Conservation (phyloP, 441 rosid genomes). For the Syzygium syzygioides region DNA sequence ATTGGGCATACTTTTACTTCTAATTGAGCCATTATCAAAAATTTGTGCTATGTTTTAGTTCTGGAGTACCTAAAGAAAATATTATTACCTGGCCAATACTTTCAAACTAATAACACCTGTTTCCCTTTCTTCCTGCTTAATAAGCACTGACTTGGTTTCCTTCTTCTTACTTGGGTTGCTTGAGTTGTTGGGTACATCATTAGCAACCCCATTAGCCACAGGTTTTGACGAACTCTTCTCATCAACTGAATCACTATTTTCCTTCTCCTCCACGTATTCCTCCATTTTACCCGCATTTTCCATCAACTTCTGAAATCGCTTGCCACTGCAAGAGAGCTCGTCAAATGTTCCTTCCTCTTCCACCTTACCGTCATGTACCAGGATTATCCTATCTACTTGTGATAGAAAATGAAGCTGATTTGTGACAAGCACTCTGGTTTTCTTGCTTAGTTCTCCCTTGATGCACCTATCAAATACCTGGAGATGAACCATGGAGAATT, state of each 20-base stretch:
- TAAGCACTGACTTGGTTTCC: slow-evolving; percentile 82
- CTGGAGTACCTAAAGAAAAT: slow-evolving; percentile 1
- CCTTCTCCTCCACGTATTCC: slow-evolving; percentile 66
- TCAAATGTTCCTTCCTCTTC: slow-evolving; percentile 96
- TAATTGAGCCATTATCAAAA: not conserved
- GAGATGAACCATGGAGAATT: slow-evolving; percentile 4
- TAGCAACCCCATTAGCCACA: slow-evolving; percentile 43
- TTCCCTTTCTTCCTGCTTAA: slow-evolving; percentile 97
- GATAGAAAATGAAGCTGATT: slow-evolving; percentile 96
- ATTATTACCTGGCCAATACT: slow-evolving; percentile 65
- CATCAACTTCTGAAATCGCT: slow-evolving; percentile 78
- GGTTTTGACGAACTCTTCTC: slow-evolving; percentile 30
- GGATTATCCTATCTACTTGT: slow-evolving; percentile 79
- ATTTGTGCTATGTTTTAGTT: not conserved
- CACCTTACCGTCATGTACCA: slow-evolving; percentile 78
- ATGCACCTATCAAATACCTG: slow-evolving; percentile 93
- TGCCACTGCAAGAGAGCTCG: slow-evolving; percentile 62
- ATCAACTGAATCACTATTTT: slow-evolving; percentile 36
- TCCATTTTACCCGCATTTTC: slow-evolving; percentile 99
- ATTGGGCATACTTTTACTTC: not conserved
- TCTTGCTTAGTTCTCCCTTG: slow-evolving; percentile 68
- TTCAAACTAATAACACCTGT: slow-evolving; percentile 92
- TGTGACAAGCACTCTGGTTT: slow-evolving; percentile 96
- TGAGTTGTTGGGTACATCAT: slow-evolving; percentile 33
- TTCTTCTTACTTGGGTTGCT: slow-evolving; percentile 35